Conservation (phyloP, 192 early-diverging fungal species). For the Lobosporangium transversale region DNA sequence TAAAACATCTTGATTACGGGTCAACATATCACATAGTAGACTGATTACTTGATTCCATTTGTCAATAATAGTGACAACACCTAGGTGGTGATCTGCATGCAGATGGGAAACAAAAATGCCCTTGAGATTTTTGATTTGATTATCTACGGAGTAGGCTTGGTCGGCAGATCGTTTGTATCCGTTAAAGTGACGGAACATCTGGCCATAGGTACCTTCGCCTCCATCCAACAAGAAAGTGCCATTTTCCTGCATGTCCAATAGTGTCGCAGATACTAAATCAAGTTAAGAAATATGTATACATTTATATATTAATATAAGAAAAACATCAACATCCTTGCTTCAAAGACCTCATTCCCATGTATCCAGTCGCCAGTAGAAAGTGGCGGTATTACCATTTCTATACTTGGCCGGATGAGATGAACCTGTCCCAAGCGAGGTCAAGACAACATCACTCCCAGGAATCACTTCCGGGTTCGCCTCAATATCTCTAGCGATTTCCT, state of each 20-base stretch:
- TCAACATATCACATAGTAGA: too few relatives aligned
- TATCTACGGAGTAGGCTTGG: constrained; percentile 55
- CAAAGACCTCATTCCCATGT: too few relatives aligned
- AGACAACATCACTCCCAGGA: constrained; percentile 58
- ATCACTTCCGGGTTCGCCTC: constrained; percentile 3
- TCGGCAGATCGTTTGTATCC: constrained; percentile 12
- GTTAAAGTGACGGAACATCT: constrained; percentile 78
- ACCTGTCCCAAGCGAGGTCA: constrained; percentile 91
- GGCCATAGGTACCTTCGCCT: constrained; percentile 90
- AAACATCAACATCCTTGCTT: too few relatives aligned
- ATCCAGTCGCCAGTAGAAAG: too few relatives aligned
- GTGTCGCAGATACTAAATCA: constrained; percentile 78
- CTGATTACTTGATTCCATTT: constrained; percentile 78
- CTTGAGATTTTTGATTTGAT: constrained; percentile 67
- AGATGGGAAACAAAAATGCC: constrained; percentile 93
- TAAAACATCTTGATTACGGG: too few relatives aligned
- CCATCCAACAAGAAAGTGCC: constrained; percentile 85
- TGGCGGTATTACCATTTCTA: constrained; percentile 92
- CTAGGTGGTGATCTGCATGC: constrained; percentile 98
- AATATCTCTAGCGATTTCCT: constrained; percentile 37
- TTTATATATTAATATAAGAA: too few relatives aligned
- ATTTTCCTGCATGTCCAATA: constrained; percentile 70
- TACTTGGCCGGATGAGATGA: constrained; percentile 89
- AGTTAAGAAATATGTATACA: not conserved
- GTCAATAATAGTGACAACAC: constrained; percentile 76